Percentiles rank a stretch among this genome's conserved stretches.
These are phyloP conservation scores for Candida anglica DNA, from an alignment of 805 yeast genomes.

Conservation along the genomic window DNA sequence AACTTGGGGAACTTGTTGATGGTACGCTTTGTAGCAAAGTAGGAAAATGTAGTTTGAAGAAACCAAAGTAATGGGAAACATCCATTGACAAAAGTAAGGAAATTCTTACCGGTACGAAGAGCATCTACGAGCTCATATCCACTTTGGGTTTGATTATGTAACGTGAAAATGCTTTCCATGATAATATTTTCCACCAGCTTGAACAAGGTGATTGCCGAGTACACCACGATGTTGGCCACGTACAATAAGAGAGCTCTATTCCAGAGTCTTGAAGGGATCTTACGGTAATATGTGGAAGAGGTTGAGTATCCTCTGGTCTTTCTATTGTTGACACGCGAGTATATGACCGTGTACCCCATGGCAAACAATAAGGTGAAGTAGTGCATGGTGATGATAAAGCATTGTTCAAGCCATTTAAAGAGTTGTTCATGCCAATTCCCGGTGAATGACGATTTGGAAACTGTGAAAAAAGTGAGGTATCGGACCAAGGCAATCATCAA, in stretches of 20 bases:
- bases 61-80: conserved; percentile 11
- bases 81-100: neutral
- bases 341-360: conserved; percentile 34
- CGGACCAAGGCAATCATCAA: conserved; percentile 5
- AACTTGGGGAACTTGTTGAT: conserved; percentile 25
- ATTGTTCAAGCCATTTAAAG: conserved; percentile 4
- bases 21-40: conserved; percentile 22
- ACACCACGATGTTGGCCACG: neutral
- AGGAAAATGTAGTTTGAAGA: conserved; percentile 13
- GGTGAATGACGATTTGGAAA: too few relatives aligned
- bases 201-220: neutral
- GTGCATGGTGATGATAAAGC: conserved; percentile 6
- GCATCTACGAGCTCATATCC: too few relatives aligned
- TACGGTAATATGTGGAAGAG: conserved; percentile 18
- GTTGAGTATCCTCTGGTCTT: too few relatives aligned
- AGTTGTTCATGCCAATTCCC: too few relatives aligned
- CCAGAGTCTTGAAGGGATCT: conserved; percentile 5
- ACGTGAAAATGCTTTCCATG: neutral
- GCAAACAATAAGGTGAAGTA: conserved; percentile 20
- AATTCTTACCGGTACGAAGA: too few relatives aligned
- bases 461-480: too few relatives aligned
- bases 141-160: neutral
- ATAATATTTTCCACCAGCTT: neutral
- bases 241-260: conserved; percentile 2
- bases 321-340: too few relatives aligned